A percentile compares a stretch with the other conserved stretches of the same genome.
Conservation (phyloP, 2,329 filamentous ascomycete genomes). For the Epichloe amarillans region DNA sequence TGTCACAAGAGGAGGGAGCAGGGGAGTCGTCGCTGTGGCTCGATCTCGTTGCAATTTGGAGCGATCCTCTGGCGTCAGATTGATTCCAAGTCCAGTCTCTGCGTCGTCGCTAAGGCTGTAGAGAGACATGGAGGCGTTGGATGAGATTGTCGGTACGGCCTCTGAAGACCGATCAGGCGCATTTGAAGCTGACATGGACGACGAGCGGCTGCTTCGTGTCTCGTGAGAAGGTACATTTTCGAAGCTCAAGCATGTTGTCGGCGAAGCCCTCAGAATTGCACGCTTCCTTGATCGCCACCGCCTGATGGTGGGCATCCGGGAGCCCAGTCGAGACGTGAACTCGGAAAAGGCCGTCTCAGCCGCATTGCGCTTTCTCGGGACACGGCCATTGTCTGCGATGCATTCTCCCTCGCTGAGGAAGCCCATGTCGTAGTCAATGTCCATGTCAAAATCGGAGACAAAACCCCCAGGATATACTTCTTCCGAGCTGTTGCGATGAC, state of each 20-base stretch:
- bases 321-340: constrained; percentile 52
- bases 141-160: constrained; percentile 41
- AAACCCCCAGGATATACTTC: constrained; percentile 23
- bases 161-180: constrained; percentile 33
- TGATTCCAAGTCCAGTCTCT: constrained; percentile 22
- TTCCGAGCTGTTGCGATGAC: constrained; percentile 37
- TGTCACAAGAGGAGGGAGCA: constrained; percentile 70
- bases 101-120: constrained; percentile 39
- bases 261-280: constrained; percentile 34
- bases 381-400: constrained; percentile 25
- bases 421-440: constrained; percentile 53
- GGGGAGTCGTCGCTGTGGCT: constrained; percentile 60
- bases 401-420: constrained; percentile 53
- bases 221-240: constrained; percentile 61
- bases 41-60: constrained; percentile 44
- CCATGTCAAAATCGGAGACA: constrained; percentile 32
- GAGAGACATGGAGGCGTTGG: constrained; percentile 49
- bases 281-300: constrained; percentile 36
- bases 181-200: constrained; percentile 55
- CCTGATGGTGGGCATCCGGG: constrained; percentile 40
- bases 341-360: constrained; percentile 46
- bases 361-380: constrained; percentile 42
- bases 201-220: constrained; percentile 65
- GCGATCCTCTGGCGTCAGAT: constrained; percentile 23
- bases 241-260: constrained; percentile 71